Evolutionary conservation across 1,284 basidiomycete genomes (phyloP).

Genomic region (Rhodotorula sp.): DNA sequence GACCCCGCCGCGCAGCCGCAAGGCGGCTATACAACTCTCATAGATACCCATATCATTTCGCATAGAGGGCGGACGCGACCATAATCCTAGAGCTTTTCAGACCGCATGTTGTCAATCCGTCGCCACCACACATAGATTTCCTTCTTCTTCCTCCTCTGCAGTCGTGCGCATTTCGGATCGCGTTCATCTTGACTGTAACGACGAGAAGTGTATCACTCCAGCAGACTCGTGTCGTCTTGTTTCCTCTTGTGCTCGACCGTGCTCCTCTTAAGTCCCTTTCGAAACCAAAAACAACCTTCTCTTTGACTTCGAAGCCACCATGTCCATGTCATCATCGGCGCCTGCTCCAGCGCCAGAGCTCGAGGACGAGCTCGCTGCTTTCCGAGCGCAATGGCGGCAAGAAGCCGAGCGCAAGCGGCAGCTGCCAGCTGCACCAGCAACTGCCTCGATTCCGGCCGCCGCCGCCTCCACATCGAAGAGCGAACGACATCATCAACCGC

Average conservation of each 20-base stretch:
- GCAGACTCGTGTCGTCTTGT: background rate
- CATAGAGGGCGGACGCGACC: too few species aligned
- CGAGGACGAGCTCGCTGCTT: slow-evolving; percentile 29
- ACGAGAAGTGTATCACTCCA: background rate
- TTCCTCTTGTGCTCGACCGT: background rate
- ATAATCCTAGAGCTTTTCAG: too few species aligned
- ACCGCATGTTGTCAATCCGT: too few species aligned
- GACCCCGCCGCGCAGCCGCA: too few species aligned
- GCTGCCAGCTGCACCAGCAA: slow-evolving; percentile 1
- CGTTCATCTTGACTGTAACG: too few species aligned
- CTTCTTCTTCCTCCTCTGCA: too few species aligned
- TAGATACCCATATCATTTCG: background rate
- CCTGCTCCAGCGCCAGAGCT: slow-evolving; percentile 7
- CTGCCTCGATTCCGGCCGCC: background rate
- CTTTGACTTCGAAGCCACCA: background rate
- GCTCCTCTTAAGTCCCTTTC: too few species aligned
- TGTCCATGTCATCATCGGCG: slow-evolving; percentile 5
- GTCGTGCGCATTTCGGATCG: background rate
- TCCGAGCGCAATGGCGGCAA: slow-evolving; percentile 30
- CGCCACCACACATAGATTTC: too few species aligned
- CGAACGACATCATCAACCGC: background rate
- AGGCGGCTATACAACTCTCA: too few species aligned
- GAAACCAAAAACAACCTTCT: background rate
- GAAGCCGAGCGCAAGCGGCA: slow-evolving; percentile 7
- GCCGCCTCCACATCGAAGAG: slow-evolving; percentile 2